A percentile compares a stretch with the other conserved stretches of the same genome.
These are phyloP conservation scores for Breviolum minutum DNA, from an alignment of 73 alveolate species.

Conservation along the genomic window DNA sequence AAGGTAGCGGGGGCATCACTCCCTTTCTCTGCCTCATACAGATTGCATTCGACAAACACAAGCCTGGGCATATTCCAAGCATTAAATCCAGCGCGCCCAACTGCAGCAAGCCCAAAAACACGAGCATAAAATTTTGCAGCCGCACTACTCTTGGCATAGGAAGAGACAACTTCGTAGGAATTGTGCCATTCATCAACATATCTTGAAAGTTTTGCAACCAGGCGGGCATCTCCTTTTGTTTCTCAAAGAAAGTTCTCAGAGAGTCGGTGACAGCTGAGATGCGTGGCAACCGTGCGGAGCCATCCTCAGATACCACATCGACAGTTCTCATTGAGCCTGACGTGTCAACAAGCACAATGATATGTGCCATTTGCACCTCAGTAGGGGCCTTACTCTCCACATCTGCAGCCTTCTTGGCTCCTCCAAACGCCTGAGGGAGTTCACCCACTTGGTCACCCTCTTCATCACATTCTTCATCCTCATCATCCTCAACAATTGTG, in stretches of 20 bases:
- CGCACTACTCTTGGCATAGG: slow-evolving; percentile 52
- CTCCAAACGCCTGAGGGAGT: neutral
- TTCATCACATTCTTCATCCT: neutral
- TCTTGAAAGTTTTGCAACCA: slow-evolving; percentile 64
- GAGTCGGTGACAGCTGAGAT: slow-evolving; percentile 28
- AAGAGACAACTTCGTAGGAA: neutral
- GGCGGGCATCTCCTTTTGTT: slow-evolving; percentile 25
- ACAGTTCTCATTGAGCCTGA: slow-evolving; percentile 62
- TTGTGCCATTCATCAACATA: slow-evolving; percentile 37
- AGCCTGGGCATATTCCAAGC: slow-evolving; percentile 43
- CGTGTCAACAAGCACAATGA: slow-evolving; percentile 21
- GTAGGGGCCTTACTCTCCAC: too few species aligned
- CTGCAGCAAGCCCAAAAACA: neutral
- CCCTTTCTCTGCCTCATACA: neutral
- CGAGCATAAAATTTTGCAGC: slow-evolving; percentile 21
- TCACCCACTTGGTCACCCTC: neutral
- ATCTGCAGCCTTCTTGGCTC: neutral
- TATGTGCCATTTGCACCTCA: slow-evolving; percentile 51
- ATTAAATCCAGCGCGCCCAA: neutral
- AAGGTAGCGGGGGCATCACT: slow-evolving; percentile 9
- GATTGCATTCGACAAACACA: slow-evolving; percentile 51
- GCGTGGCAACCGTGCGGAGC: neutral
- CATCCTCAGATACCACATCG: slow-evolving; percentile 33
- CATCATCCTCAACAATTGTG: too few species aligned
- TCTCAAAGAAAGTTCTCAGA: slow-evolving; percentile 5